Evolutionary conservation across 495 filamentous ascomycete genomes (phyloP), one percentile per base, ranked within the genome.

Genomic region (Lophiotrema nucula): DNA sequence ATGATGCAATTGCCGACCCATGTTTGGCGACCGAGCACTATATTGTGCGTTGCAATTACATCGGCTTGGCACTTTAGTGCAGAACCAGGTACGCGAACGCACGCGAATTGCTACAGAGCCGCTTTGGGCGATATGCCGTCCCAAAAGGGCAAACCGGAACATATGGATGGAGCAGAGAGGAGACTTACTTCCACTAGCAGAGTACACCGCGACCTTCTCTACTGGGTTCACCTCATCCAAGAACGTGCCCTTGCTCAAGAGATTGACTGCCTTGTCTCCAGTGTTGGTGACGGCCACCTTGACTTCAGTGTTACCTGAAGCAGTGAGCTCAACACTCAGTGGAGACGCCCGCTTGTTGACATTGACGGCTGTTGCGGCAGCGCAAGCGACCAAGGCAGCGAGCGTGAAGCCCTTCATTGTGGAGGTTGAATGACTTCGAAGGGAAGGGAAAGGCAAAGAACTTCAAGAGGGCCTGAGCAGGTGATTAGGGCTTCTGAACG

Each of bases 201-300:
- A 73, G 68, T 72, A 83, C 38, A 87, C 72, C 15, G 67, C 65
- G 28, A 85, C 76, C 75, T 87, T 87, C 73, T 87, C 76, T 4
- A 86, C 79, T 0, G 83, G 76, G 19, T 56, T 56, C 6, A 73
- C 72, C 24, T 67, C 67, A 52, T 86, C 83, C 18, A 82, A 70
- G 71, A 88, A 80, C 53, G 82, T 83, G 47, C 85, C 85, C 25
- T 80, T 75, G 65, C 81, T 83, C 53, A 88, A 74, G 41, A 86
- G 69, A 56, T 80, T 83, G 25, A 88, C 67, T 42, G 74, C 71
- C 41, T 74, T 70, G 24, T 69, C 67, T 26, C 82, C 84, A 37
- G 71, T 78, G 72, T 88, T 87, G 47, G 77, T 84, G 47, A 87
- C 76, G 22, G 76, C 74, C 3, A 83, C 81, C 68, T 83, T 82